phyloP scores from a whole-genome alignment of 2,329 filamentous ascomycete genomes.

The Knufia petricola region DNA sequence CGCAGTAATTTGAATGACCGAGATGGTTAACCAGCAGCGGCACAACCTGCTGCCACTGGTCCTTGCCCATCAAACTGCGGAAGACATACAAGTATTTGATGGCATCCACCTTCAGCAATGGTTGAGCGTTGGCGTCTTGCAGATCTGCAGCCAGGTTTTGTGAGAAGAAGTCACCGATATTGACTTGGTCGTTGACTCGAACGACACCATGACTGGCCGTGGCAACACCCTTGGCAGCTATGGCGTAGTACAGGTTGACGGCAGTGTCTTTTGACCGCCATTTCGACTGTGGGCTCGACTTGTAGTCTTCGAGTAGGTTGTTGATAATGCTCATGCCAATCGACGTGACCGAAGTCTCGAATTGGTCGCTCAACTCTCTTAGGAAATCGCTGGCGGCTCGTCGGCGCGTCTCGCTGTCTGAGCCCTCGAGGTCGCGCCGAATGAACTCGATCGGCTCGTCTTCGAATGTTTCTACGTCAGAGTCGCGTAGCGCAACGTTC shows the following conservation, averaged over 20 bases:
- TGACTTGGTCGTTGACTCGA: slow-evolving; percentile 74
- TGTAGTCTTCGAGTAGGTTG: slow-evolving; percentile 68
- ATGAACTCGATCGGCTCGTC: slow-evolving; percentile 99
- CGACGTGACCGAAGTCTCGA: slow-evolving; percentile 71
- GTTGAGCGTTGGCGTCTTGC: slow-evolving; percentile 59
- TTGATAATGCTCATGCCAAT: slow-evolving; percentile 83
- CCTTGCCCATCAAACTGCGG: slow-evolving; percentile 83
- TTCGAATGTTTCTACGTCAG: slow-evolving; percentile 91
- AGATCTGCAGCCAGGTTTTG: slow-evolving; percentile 85
- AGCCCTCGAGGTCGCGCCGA: slow-evolving; percentile 85
- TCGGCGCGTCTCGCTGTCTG: slow-evolving; percentile 85
- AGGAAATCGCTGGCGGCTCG: slow-evolving; percentile 93
- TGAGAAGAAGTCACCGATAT: slow-evolving; percentile 92
- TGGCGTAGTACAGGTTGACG: slow-evolving; percentile 90
- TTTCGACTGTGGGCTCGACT: slow-evolving; percentile 57
- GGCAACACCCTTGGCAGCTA: slow-evolving; percentile 81
- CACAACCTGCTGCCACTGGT: slow-evolving; percentile 85
- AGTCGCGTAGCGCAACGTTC: slow-evolving; percentile 83
- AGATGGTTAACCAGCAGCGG: slow-evolving; percentile 85
- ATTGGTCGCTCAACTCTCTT: slow-evolving; percentile 76
- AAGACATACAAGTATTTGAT: slow-evolving; percentile 98
- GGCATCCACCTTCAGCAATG: slow-evolving; percentile 90
- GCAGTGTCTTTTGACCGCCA: slow-evolving; percentile 98
- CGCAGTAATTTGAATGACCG: slow-evolving; percentile 82
- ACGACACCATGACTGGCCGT: slow-evolving; percentile 85